Conservation (phyloP, 495 filamentous ascomycete genomes). For the Aspergillus egyptiacus region DNA sequence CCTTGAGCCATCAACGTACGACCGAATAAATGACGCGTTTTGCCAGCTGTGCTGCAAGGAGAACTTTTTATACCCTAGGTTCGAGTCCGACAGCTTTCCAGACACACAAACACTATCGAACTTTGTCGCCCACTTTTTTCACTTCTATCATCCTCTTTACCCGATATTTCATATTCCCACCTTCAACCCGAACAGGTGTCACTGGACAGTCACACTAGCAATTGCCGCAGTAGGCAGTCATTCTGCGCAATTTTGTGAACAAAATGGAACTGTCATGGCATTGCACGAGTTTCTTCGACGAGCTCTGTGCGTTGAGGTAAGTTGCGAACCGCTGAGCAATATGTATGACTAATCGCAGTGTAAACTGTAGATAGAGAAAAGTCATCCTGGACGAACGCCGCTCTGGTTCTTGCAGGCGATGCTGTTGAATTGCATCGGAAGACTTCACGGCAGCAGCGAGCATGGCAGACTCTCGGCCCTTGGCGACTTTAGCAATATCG, state of each 20-base stretch:
- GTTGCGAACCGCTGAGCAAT: not conserved
- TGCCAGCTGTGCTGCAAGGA: slow-evolving; percentile 31
- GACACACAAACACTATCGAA: slow-evolving; percentile 23
- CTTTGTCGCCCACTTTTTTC: slow-evolving; percentile 33
- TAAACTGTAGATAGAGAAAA: slow-evolving; percentile 26
- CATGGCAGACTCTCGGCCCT: slow-evolving; percentile 23
- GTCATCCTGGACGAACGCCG: slow-evolving; percentile 9
- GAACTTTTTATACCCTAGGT: slow-evolving; percentile 31
- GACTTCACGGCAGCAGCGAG: slow-evolving; percentile 33
- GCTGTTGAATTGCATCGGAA: slow-evolving; percentile 38
- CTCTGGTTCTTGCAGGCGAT: slow-evolving; percentile 37
- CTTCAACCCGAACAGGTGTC: slow-evolving; percentile 32
- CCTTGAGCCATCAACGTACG: slow-evolving; percentile 31
- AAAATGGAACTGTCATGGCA: slow-evolving; percentile 25
- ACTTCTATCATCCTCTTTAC: slow-evolving; percentile 39
- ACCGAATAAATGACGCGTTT: slow-evolving; percentile 32
- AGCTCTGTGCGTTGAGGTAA: slow-evolving; percentile 35
- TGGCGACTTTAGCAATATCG: slow-evolving; percentile 30
- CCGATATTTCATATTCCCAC: slow-evolving; percentile 41
- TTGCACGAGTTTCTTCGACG: slow-evolving; percentile 43
- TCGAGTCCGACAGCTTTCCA: slow-evolving; percentile 35
- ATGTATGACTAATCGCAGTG: not conserved
- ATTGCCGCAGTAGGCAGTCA: slow-evolving; percentile 44
- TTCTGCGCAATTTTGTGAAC: slow-evolving; percentile 22
- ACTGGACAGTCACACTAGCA: slow-evolving; percentile 42